Conservation (phyloP, 1,284 basidiomycete genomes). For the Termitomyces sp. region DNA sequence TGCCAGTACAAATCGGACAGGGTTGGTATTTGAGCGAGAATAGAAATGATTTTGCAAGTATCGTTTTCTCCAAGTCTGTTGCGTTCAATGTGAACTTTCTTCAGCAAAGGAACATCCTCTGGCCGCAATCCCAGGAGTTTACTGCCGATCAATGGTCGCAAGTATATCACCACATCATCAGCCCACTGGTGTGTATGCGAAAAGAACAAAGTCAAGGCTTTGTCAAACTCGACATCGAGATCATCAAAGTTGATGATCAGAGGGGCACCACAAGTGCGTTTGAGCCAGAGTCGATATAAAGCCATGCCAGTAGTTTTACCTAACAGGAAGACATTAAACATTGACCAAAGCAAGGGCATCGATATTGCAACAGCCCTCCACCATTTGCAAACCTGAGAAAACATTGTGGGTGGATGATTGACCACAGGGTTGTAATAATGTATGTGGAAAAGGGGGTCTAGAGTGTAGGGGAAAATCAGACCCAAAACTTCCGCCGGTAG, state of each 20-base stretch:
- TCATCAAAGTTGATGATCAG: background rate
- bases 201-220: background rate
- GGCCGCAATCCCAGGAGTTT: too few species aligned
- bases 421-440: background rate
- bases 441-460: background rate
- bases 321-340: background rate
- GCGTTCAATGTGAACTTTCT: background rate
- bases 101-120: background rate
- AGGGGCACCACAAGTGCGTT: background rate
- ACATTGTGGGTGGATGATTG: background rate
- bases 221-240: background rate
- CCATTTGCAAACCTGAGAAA: background rate
- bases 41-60: background rate
- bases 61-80: background rate
- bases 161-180: too few species aligned
- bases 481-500: background rate
- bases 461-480: background rate
- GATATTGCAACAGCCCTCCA: conserved; percentile 2
- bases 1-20: background rate
- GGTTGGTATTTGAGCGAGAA: background rate
- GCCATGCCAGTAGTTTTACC: background rate
- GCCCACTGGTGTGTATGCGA: too few species aligned
- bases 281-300: conserved; percentile 1
- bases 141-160: too few species aligned
- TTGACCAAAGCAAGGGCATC: background rate